phyloP scores from a whole-genome alignment of 768 basidiomycete genomes.

The Phylloporus sp. region DNA sequence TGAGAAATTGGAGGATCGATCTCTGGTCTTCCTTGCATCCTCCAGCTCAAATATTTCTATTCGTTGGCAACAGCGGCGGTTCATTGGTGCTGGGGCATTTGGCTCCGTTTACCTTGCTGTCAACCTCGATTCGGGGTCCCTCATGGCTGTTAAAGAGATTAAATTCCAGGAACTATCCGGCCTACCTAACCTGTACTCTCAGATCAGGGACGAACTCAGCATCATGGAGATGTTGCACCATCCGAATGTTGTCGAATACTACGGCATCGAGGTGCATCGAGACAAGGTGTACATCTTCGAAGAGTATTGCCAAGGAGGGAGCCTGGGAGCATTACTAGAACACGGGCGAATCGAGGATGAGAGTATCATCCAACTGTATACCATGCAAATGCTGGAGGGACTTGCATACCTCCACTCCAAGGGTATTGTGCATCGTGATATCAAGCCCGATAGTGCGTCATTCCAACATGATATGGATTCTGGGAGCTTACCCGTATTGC shows the following conservation, averaged over 20 bases:
- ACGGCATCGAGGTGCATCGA: conserved; percentile 97
- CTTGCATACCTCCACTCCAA: conserved; percentile 90
- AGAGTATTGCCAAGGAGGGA: conserved; percentile 96
- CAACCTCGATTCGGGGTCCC: conserved; percentile 89
- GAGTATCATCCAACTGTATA: conserved; percentile 90
- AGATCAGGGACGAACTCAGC: conserved; percentile 92
- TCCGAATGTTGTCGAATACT: conserved; percentile 97
- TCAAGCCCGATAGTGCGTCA: conserved; percentile 94
- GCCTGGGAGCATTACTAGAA: conserved; percentile 81
- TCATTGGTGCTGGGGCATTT: conserved; percentile 98
- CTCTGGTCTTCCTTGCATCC: conserved; percentile 89
- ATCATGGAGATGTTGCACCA: conserved; percentile 99
- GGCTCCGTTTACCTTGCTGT: conserved; percentile 99
- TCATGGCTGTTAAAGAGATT: conserved; percentile 99
- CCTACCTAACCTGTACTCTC: conserved; percentile 79
- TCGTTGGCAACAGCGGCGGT: conserved; percentile 96
- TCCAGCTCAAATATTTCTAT: conserved; percentile 95
- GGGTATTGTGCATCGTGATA: conserved; percentile 91
- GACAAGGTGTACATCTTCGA: conserved; percentile 99
- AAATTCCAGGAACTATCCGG: conserved; percentile 92
- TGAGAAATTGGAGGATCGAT: conserved; percentile 89
- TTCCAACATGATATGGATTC: neutral
- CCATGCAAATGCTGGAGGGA: conserved; percentile 95
- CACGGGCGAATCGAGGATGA: conserved; percentile 97
- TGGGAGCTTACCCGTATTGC: conserved; percentile 12